These are phyloP conservation scores for Ceratobasidium sp. DNA, from an alignment of 1,284 basidiomycete genomes.

Conservation along the genomic window DNA sequence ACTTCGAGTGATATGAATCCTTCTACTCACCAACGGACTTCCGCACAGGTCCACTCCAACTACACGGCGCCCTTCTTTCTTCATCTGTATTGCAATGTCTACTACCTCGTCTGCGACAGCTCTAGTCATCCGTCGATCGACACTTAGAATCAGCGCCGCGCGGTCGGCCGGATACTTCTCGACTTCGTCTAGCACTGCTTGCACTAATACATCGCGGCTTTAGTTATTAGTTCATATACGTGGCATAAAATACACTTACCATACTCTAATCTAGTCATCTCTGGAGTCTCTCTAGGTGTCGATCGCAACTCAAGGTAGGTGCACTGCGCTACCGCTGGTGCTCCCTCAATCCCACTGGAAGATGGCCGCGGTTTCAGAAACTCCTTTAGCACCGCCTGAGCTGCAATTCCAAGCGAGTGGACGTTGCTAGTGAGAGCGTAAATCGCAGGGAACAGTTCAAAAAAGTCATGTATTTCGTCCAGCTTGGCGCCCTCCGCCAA, in stretches of 20 bases:
- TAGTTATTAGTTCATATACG: background rate
- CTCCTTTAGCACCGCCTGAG: constrained; percentile 72
- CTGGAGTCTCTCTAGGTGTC: constrained; percentile 70
- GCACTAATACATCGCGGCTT: constrained; percentile 73
- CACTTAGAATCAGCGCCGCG: constrained; percentile 76
- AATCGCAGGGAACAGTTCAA: constrained; percentile 79
- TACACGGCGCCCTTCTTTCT: constrained; percentile 70
- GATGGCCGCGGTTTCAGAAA: constrained; percentile 65
- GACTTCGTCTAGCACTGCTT: constrained; percentile 75
- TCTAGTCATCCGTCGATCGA: constrained; percentile 76
- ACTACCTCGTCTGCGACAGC: constrained; percentile 70
- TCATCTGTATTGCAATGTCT: constrained; percentile 69
- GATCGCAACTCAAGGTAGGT: constrained; percentile 81
- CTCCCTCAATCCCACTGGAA: constrained; percentile 53
- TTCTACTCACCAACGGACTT: constrained; percentile 67
- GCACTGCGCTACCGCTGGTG: constrained; percentile 64
- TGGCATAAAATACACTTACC: constrained; percentile 4
- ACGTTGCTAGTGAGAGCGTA: constrained; percentile 79
- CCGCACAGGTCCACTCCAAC: constrained; percentile 88
- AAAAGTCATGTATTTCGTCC: constrained; percentile 75
- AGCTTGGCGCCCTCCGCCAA: constrained; percentile 70
- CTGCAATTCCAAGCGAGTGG: constrained; percentile 65
- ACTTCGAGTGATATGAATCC: background rate
- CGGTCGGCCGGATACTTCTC: constrained; percentile 67
- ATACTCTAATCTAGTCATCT: constrained; percentile 48